Conservation (phyloP, 345 rosid genomes). For the Arabis alpina region DNA sequence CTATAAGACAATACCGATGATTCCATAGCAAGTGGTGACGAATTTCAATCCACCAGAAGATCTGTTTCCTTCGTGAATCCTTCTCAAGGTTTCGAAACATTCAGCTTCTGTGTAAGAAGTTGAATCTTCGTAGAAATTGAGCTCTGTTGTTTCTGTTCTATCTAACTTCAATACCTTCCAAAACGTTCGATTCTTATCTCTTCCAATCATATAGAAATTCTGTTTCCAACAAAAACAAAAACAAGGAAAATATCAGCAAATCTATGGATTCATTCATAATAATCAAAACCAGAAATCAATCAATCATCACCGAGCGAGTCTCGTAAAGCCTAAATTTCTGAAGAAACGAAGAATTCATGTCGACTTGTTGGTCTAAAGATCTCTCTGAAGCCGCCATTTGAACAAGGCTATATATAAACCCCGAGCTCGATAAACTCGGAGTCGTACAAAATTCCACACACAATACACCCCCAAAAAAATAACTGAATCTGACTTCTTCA, state of each 20-base stretch:
- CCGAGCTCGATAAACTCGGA: conserved; percentile 49
- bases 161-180: conserved; percentile 89
- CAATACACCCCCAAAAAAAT: neutral
- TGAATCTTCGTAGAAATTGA: conserved; percentile 69
- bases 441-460: neutral
- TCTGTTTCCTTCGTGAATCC: conserved; percentile 85
- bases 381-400: conserved; percentile 49
- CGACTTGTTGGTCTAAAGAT: conserved; percentile 38
- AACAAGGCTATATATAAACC: conserved; percentile 40
- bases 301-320: conserved; percentile 73
- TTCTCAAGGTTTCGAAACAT: conserved; percentile 61
- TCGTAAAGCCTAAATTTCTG: conserved; percentile 88
- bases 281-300: neutral
- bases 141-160: conserved; percentile 69
- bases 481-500: conserved; percentile 37
- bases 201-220: conserved; percentile 90
- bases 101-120: conserved; percentile 68
- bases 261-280: neutral
- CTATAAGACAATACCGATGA: conserved; percentile 58
- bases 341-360: conserved; percentile 49
- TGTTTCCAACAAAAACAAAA: conserved; percentile 34
- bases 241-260: conserved; percentile 7
- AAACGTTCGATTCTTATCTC: conserved; percentile 63
- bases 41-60: conserved; percentile 85
- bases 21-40: conserved; percentile 79